Evolutionary conservation across 768 basidiomycete species (phyloP), one percentile per base, ranked within the genome.

Genomic region (Naganishia friedmannii): DNA sequence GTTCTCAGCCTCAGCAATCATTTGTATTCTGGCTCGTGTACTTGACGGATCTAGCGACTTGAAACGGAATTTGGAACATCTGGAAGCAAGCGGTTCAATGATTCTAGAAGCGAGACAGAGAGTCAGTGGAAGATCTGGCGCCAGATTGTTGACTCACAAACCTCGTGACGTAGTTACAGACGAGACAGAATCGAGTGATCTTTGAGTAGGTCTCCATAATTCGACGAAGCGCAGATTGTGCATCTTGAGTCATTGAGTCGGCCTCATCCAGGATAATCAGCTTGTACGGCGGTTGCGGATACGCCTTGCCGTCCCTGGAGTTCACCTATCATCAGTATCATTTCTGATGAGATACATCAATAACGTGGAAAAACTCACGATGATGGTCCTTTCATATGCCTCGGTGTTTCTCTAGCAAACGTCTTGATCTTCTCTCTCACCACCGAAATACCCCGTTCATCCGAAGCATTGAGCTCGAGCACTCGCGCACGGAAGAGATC

Each of bases 81-180:
- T 89, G n/a, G 94, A 97, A 26, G 96, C 92, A 29, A 99, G 86
- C 0, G 96, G 96, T 78, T 99, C 96, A 68, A 99, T 99, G 71
- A 99, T 99, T 74, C 95, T 99, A 73, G 51, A 17, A 42, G 12
- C 26, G 15, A 26, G 21, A 9, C 19, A 46, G 32, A 32, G 26
- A 32, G 23, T 23, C 23, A 54, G 15, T 23, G 28, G 15, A 34
- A 4, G 15, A 53, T n/a, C 21, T 4, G 7, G 13, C 28, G 39
- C 23, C 1, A 7, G 34, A 26, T 19, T 17, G 54, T 28, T 8
- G 26, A 3, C 15, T 3, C 17, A 75, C 86, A 68, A 39, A 93
- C 95, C 96, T 87, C 4, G 96, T 99, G 55, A 99, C 96, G 80
- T 98, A 99, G 83, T 99, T 99, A 83, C 96, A 99, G 21, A 98